Base-by-base conservation (phyloP, 768 basidiomycete genomes). In the Tricholoma bakamatsutake region DNA sequence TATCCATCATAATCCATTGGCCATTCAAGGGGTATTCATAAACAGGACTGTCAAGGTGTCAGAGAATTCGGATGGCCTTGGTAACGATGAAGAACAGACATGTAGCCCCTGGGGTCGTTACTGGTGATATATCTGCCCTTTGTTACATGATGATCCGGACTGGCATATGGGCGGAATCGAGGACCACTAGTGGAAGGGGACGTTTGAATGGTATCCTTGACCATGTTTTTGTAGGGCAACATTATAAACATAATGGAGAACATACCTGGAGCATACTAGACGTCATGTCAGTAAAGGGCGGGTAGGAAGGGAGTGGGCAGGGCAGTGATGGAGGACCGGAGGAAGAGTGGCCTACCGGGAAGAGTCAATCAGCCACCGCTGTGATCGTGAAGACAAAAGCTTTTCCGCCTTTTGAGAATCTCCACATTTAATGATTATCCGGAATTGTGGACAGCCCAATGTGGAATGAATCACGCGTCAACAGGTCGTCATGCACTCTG, bases 1-100 rank as follows among this genome's bases (percentile, higher is more conserved):
- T 88, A 73, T 94, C 92, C 82, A 93, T 91, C 92, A 94, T 93
- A 64, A 94, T 90, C 88, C 90, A 92, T 65, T 93, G 90, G 18
- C 86, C 88, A 59, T 91, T 90, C 54, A 94, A 76, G 1, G 89
- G 90, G 63, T 93, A 94, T 67, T 94, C 92, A 64, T 89, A 93
- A 10, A 94, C 92, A 11, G 90, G 90, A 53, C 91, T 82, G 57
- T 33, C 21, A n/a, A 35, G 18, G 17, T 30, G 8, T 35, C 15
- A 21, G 42, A 49, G 33, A 52, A 27, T 10, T 8, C 27, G 9
- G 1, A 47, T 15, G 8, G 33, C 48, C 18, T 15, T 18, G 47
- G 15, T 2, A 3, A 7, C 27, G 5, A n/a, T 21, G 39, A 34
- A 13, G 4, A 35, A 58, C 87, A 62, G 55, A 93, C 90, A 93